Conservation (phyloP, 768 basidiomycete species). For the Podaxis sp. region DNA sequence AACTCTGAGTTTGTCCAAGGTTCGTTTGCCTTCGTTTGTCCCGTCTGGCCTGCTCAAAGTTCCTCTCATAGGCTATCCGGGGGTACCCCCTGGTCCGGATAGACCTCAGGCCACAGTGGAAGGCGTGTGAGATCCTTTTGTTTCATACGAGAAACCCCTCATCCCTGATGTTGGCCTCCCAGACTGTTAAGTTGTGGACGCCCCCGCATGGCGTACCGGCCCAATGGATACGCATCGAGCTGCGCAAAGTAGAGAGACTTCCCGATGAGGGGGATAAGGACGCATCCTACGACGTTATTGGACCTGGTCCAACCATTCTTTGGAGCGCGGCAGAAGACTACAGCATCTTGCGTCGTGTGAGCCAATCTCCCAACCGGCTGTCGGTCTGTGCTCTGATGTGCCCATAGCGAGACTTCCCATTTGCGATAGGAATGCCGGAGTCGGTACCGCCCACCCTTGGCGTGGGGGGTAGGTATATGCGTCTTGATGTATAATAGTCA, state of each 20-base stretch:
- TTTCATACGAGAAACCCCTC: neutral
- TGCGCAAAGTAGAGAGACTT: slow-evolving; percentile 86
- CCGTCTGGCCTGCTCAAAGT: slow-evolving; percentile 14
- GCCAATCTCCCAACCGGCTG: no score
- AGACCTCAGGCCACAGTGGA: slow-evolving; percentile 81
- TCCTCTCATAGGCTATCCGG: slow-evolving; percentile 65
- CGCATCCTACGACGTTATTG: slow-evolving; percentile 78
- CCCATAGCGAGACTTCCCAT: slow-evolving; percentile 90
- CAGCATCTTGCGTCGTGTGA: no score
- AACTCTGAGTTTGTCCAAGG: slow-evolving; percentile 89
- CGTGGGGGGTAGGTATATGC: slow-evolving; percentile 55
- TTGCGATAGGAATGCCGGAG: slow-evolving; percentile 89
- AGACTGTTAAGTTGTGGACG: slow-evolving; percentile 86
- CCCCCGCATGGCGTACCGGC: slow-evolving; percentile 77
- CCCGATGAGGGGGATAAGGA: slow-evolving; percentile 68
- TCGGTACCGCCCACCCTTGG: slow-evolving; percentile 85
- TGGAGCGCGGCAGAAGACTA: slow-evolving; percentile 84
- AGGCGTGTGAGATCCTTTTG: slow-evolving; percentile 57
- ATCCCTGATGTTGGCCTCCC: slow-evolving; percentile 12
- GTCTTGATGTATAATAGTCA: neutral
- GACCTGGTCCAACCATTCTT: slow-evolving; percentile 76
- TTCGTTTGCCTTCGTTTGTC: slow-evolving; percentile 29
- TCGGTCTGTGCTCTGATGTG: no score
- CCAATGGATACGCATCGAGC: slow-evolving; percentile 89
- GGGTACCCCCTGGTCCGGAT: slow-evolving; percentile 77